Percentiles rank a stretch among this genome's conserved stretches.
These are phyloP conservation scores for Phytophthora nicotianae DNA, from an alignment of 352 stramenopile genomes.

Conservation along the genomic window DNA sequence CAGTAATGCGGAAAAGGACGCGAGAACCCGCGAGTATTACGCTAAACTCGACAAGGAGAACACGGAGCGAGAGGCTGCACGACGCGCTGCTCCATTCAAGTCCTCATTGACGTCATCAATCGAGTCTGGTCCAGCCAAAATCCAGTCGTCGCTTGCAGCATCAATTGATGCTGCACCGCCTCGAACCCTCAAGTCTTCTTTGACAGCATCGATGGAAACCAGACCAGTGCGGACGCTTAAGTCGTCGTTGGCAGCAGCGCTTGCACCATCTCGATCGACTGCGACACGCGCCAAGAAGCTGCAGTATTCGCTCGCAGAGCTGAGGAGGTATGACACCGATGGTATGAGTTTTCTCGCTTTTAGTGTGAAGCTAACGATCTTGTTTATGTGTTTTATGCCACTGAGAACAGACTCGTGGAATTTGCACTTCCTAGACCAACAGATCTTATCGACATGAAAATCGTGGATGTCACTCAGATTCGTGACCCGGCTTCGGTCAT, in stretches of 20 bases:
- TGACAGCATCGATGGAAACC: slow-evolving; percentile 20
- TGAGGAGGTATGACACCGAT: slow-evolving; percentile 46
- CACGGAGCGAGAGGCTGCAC: slow-evolving; percentile 39
- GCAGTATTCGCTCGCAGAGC: slow-evolving; percentile 55
- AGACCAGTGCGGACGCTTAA: slow-evolving; percentile 26
- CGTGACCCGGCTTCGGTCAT: slow-evolving; percentile 33
- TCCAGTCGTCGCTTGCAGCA: slow-evolving; percentile 24
- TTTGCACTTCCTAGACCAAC: slow-evolving; percentile 42
- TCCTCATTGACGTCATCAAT: slow-evolving; percentile 60
- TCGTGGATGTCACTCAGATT: slow-evolving; percentile 63
- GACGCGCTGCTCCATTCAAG: slow-evolving; percentile 49
- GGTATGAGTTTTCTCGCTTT: background rate
- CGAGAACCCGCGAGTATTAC: slow-evolving; percentile 59
- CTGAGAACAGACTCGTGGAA: slow-evolving; percentile 35
- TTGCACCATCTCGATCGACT: slow-evolving; percentile 23
- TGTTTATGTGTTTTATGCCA: slow-evolving; percentile 9
- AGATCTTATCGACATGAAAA: slow-evolving; percentile 72
- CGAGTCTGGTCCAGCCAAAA: slow-evolving; percentile 16
- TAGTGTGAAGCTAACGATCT: slow-evolving; percentile 13
- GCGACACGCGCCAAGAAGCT: slow-evolving; percentile 48
- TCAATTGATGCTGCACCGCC: slow-evolving; percentile 23
- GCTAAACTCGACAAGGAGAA: slow-evolving; percentile 65
- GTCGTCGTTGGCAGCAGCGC: slow-evolving; percentile 27
- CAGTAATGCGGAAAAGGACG: slow-evolving; percentile 43
- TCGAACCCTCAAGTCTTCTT: slow-evolving; percentile 24